These are phyloP conservation scores for Moringa oleifera DNA, from an alignment of 345 rosid genomes.

Conservation along the genomic window DNA sequence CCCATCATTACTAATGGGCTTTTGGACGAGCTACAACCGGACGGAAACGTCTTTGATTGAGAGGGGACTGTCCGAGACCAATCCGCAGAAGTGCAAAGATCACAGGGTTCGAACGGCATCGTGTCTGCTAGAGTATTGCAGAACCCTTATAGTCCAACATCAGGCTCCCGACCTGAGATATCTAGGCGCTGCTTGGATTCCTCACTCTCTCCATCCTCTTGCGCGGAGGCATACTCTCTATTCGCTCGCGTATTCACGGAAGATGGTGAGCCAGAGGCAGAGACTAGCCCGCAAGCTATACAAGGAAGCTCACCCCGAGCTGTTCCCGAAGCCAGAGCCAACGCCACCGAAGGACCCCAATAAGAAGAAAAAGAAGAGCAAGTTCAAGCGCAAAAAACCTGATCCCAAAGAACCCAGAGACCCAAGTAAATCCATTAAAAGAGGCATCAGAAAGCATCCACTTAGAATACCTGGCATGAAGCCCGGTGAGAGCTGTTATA, in stretches of 20 bases:
- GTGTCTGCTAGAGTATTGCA: no score
- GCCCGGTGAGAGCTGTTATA: constrained; percentile 89
- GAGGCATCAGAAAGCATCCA: constrained; percentile 56
- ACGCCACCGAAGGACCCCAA: constrained; percentile 58
- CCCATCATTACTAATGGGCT: no score
- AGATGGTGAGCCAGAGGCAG: constrained; percentile 78
- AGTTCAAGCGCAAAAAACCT: constrained; percentile 55
- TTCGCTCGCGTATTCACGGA: neutral
- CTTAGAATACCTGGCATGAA: constrained; percentile 88
- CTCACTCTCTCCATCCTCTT: neutral
- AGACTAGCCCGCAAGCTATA: constrained; percentile 64
- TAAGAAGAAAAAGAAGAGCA: constrained; percentile 56
- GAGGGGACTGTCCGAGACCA: no score
- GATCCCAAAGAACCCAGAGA: constrained; percentile 23
- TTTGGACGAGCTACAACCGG: no score
- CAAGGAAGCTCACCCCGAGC: constrained; percentile 58
- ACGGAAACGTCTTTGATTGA: no score
- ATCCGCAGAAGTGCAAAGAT: no score
- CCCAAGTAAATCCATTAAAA: constrained; percentile 27
- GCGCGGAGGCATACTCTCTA: neutral
- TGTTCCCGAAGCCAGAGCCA: constrained; percentile 64
- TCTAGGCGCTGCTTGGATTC: neutral
- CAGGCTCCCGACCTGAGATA: no score
- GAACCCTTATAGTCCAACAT: no score
- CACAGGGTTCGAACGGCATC: no score